Conservation (phyloP, 257 asterid species). For the Lycium ferocissimum region DNA sequence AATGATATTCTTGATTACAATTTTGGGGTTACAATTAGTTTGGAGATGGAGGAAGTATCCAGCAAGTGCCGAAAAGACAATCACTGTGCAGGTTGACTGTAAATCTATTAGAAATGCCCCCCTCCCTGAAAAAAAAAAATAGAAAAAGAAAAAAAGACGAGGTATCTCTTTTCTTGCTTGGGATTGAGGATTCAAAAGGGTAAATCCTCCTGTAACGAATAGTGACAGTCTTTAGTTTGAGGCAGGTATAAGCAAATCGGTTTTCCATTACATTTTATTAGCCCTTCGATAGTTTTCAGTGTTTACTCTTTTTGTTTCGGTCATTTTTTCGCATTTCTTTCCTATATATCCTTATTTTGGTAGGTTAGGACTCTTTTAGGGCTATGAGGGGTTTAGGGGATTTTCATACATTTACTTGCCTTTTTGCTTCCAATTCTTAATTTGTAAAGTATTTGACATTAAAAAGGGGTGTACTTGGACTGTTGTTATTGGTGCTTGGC, state of each 20-base stretch:
- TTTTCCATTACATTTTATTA: conserved; percentile 36
- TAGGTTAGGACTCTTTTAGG: conserved; percentile 38
- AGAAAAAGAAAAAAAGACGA: conserved; percentile 30
- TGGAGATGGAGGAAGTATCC: conserved; percentile 42
- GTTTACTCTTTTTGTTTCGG: conserved; percentile 35
- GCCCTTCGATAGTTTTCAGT: conserved; percentile 16
- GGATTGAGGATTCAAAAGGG: conserved; percentile 37
- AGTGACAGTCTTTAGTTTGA: conserved; percentile 48
- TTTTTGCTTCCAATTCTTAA: conserved; percentile 29
- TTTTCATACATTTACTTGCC: conserved; percentile 34
- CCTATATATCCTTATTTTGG: conserved; percentile 31
- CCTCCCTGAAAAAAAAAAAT: conserved; percentile 32
- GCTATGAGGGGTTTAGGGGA: conserved; percentile 45
- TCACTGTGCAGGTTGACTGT: conserved; percentile 47
- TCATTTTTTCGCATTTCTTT: conserved; percentile 26
- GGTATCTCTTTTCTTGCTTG: conserved; percentile 44
- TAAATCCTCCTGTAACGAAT: conserved; percentile 62
- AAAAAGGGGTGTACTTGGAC: conserved; percentile 29
- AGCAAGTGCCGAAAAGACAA: conserved; percentile 36
- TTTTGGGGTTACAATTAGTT: conserved; percentile 43
- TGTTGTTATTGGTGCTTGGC: conserved; percentile 60
- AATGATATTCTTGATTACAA: conserved; percentile 38
- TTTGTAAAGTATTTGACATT: conserved; percentile 60
- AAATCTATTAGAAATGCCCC: conserved; percentile 25
- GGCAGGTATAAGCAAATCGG: conserved; percentile 48